phyloP scores from a whole-genome alignment of 495 filamentous ascomycete genomes.

The Pyronema domesticum region DNA sequence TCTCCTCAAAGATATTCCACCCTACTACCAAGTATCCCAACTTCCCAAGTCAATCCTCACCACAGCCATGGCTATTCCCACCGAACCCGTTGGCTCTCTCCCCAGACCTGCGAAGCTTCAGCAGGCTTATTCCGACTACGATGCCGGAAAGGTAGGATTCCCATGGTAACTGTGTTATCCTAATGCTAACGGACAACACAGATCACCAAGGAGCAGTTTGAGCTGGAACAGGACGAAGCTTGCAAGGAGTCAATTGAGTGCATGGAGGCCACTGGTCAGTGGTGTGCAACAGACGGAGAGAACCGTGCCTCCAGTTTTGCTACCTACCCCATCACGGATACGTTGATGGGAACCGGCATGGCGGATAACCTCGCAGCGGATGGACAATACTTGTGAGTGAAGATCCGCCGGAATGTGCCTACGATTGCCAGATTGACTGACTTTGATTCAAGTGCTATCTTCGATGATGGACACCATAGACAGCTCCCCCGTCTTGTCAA shows the following conservation, averaged over 20 bases:
- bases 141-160: constrained; percentile 22
- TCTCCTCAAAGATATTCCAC: too few relatives aligned
- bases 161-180: neutral
- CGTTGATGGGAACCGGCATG: constrained; percentile 27
- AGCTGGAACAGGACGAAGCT: constrained; percentile 27
- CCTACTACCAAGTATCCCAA: too few relatives aligned
- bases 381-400: constrained; percentile 28
- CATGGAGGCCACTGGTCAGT: constrained; percentile 28
- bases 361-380: constrained; percentile 26
- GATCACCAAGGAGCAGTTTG: constrained; percentile 17
- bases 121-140: constrained; percentile 27
- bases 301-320: constrained; percentile 29
- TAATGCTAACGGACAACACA: constrained; percentile 1
- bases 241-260: constrained; percentile 28
- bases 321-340: constrained; percentile 28
- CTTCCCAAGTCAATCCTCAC: too few relatives aligned
- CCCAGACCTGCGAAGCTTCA: constrained; percentile 28
- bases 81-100: constrained; percentile 27
- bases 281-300: constrained; percentile 28
- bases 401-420: neutral
- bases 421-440: neutral
- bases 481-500: constrained; percentile 27
- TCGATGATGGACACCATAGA: constrained; percentile 30
- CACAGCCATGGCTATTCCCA: constrained; percentile 2
- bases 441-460: constrained; percentile 23